Evolutionary conservation across 2,329 filamentous ascomycete genomes (phyloP).

Genomic region (Fonsecaea erecta): DNA sequence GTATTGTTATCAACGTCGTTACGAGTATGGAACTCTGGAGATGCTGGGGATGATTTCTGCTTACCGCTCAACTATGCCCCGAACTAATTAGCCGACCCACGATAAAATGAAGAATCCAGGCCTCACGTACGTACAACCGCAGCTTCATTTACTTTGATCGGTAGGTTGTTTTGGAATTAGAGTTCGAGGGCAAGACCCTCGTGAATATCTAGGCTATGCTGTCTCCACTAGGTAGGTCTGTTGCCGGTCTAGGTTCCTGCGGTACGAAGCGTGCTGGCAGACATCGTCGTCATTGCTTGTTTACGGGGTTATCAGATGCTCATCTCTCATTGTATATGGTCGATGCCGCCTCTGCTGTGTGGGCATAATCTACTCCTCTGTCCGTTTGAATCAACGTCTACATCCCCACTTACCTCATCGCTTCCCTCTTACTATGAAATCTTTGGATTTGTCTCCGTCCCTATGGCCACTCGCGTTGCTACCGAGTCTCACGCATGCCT

Average conservation of each 20-base stretch:
- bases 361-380: background rate
- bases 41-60: background rate
- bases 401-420: background rate
- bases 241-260: background rate
- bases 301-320: background rate
- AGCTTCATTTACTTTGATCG: background rate
- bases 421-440: conserved; percentile 23
- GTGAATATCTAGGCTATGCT: background rate
- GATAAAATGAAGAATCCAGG: background rate
- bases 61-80: background rate
- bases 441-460: conserved; percentile 5
- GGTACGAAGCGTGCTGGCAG: background rate
- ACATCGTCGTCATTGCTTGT: background rate
- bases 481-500: conserved; percentile 55
- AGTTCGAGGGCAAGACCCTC: background rate
- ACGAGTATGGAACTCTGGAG: background rate
- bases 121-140: background rate
- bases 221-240: background rate
- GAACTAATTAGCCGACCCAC: background rate
- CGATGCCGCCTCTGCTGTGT: background rate
- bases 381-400: background rate
- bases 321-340: conserved; percentile 1
- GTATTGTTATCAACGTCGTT: background rate
- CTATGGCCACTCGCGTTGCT: conserved; percentile 26
- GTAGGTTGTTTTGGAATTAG: conserved; percentile 12